Evolutionary conservation across 108 stramenopile species (phyloP).

Genomic region (Skeletonema grethae): DNA sequence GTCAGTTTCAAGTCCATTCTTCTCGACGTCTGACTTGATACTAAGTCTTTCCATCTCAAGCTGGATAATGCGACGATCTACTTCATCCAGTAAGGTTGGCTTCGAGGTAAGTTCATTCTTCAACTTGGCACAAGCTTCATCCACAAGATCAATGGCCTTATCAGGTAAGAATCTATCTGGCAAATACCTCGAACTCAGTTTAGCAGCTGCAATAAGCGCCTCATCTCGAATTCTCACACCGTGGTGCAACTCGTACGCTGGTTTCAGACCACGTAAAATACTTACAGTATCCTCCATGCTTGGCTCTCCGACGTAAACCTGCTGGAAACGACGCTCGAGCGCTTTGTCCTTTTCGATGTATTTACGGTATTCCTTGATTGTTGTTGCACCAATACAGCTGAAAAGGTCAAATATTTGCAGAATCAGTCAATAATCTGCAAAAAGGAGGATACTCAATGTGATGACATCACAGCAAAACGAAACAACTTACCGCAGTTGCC

Average conservation of each 20-base stretch:
- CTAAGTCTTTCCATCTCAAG: conserved; percentile 96
- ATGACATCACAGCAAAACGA: not conserved
- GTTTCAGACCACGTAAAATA: conserved; percentile 97
- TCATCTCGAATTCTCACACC: conserved; percentile 97
- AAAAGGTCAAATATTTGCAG: not conserved
- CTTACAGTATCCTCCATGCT: conserved; percentile 97
- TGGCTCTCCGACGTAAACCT: conserved; percentile 96
- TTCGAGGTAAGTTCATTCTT: conserved; percentile 89
- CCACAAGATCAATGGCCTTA: conserved; percentile 95
- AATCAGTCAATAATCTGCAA: not conserved
- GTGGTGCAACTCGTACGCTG: conserved; percentile 96
- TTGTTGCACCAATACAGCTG: conserved; percentile 95
- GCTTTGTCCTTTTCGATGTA: conserved; percentile 99
- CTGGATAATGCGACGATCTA: conserved; percentile 92
- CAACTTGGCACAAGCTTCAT: conserved; percentile 95
- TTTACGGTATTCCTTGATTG: conserved; percentile 96
- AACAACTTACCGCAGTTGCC: conserved; percentile 81
- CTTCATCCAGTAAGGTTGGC: conserved; percentile 65
- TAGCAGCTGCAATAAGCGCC: conserved; percentile 96
- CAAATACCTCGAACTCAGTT: conserved; percentile 95
- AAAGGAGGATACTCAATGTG: not conserved
- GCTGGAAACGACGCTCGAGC: conserved; percentile 98
- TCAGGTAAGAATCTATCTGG: conserved; percentile 91
- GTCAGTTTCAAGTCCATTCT: conserved; percentile 46
- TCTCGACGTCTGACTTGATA: conserved; percentile 78